phyloP scores from a whole-genome alignment of 2,329 filamentous ascomycete species.

The Chaetomium sp. region DNA sequence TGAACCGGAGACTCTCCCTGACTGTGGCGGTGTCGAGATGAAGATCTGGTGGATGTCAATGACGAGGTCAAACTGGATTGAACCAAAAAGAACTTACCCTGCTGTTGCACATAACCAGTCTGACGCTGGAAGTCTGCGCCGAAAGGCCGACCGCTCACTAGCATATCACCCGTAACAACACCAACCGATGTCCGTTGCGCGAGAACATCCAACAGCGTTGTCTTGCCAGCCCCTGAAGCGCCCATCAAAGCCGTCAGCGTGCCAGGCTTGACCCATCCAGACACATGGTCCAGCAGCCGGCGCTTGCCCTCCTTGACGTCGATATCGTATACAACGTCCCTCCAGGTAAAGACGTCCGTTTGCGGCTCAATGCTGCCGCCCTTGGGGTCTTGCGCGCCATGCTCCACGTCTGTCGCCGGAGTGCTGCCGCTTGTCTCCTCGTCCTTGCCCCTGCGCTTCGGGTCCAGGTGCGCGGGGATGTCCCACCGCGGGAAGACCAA shows the following conservation, averaged over 20 bases:
- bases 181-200: slow-evolving; percentile 62
- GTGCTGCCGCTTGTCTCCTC: slow-evolving; percentile 26
- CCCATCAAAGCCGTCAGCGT: slow-evolving; percentile 80
- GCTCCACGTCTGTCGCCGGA: slow-evolving; percentile 38
- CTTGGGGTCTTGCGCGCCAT: slow-evolving; percentile 28
- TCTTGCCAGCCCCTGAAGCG: slow-evolving; percentile 64
- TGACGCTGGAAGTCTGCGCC: slow-evolving; percentile 64
- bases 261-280: slow-evolving; percentile 88
- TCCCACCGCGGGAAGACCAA: slow-evolving; percentile 66
- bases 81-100: slow-evolving; percentile 45
- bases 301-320: slow-evolving; percentile 73
- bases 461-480: slow-evolving; percentile 48
- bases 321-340: slow-evolving; percentile 69
- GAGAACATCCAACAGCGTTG: slow-evolving; percentile 59
- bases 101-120: slow-evolving; percentile 69
- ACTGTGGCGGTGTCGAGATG: slow-evolving; percentile 59
- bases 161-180: slow-evolving; percentile 66
- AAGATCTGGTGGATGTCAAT: slow-evolving; percentile 46
- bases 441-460: slow-evolving; percentile 30
- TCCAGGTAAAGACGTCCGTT: slow-evolving; percentile 73
- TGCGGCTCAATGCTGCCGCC: slow-evolving; percentile 45
- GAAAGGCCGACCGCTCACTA: slow-evolving; percentile 61
- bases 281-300: slow-evolving; percentile 75
- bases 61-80: background rate
- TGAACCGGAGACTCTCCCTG: slow-evolving; percentile 57